Evolutionary conservation across 2,329 filamentous ascomycete species (phyloP).

Genomic region (Cercospora sp.): DNA sequence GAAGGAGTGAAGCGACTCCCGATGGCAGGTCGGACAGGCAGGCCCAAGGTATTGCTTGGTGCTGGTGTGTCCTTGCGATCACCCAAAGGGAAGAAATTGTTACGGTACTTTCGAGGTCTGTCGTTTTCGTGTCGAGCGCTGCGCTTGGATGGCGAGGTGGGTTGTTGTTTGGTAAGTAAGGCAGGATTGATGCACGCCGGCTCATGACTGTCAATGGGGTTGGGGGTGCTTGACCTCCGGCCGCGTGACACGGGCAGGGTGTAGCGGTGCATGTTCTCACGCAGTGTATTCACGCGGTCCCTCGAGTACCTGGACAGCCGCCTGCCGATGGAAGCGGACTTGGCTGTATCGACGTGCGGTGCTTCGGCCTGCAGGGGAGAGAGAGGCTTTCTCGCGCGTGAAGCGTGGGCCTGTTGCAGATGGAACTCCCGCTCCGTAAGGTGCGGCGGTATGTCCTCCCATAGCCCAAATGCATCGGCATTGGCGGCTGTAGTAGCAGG

Average conservation of each 20-base stretch:
- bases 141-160: slow-evolving; percentile 38
- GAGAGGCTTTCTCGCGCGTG: slow-evolving; percentile 17
- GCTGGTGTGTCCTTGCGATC: slow-evolving; percentile 41
- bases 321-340: slow-evolving; percentile 21
- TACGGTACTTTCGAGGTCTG: slow-evolving; percentile 34
- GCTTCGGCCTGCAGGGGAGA: slow-evolving; percentile 4
- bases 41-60: slow-evolving; percentile 27
- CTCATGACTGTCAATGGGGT: slow-evolving; percentile 19
- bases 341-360: neutral
- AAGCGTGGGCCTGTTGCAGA: neutral
- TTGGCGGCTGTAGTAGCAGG: neutral
- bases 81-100: slow-evolving; percentile 20
- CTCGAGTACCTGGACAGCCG: slow-evolving; percentile 22
- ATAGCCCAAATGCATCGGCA: slow-evolving; percentile 6
- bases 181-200: slow-evolving; percentile 16
- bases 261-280: slow-evolving; percentile 24
- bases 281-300: slow-evolving; percentile 23
- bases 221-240: slow-evolving; percentile 34
- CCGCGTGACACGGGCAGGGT: slow-evolving; percentile 24
- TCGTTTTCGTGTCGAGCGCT: slow-evolving; percentile 32
- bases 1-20: slow-evolving; percentile 16
- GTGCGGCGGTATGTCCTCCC: slow-evolving; percentile 9
- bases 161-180: slow-evolving; percentile 21
- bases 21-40: slow-evolving; percentile 27
- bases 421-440: slow-evolving; percentile 9